Percentiles rank a stretch among this genome's conserved stretches.
These are phyloP conservation scores for Leccinum pallidistipes DNA, from an alignment of 1,284 basidiomycete genomes.

Conservation along the genomic window DNA sequence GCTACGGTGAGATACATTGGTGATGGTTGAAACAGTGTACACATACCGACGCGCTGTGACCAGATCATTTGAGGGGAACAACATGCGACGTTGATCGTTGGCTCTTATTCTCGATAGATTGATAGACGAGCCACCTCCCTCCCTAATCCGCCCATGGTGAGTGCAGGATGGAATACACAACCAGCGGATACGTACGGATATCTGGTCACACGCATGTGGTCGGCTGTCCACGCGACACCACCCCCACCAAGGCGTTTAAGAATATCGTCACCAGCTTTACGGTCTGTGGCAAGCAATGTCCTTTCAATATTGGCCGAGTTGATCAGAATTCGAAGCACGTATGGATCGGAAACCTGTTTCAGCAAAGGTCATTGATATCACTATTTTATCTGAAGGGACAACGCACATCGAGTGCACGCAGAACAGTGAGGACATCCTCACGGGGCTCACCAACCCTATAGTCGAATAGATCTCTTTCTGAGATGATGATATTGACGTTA, in stretches of 20 bases:
- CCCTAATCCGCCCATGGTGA: slow-evolving; percentile 39
- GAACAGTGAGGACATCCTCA: slow-evolving; percentile 63
- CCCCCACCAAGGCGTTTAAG: slow-evolving; percentile 47
- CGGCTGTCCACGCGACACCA: slow-evolving; percentile 60
- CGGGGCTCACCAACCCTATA: slow-evolving; percentile 70
- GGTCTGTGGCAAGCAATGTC: slow-evolving; percentile 62
- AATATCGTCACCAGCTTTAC: slow-evolving; percentile 57
- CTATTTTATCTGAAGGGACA: background rate
- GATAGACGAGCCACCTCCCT: slow-evolving; percentile 58
- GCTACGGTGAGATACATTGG: background rate
- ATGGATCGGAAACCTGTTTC: slow-evolving; percentile 68
- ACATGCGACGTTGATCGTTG: slow-evolving; percentile 45
- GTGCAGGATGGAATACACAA: slow-evolving; percentile 1
- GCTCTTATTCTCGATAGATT: slow-evolving; percentile 37
- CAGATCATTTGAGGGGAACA: slow-evolving; percentile 46
- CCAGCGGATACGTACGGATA: slow-evolving; percentile 50
- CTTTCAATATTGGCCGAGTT: slow-evolving; percentile 75
- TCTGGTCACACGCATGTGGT: slow-evolving; percentile 59
- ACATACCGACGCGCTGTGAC: slow-evolving; percentile 37
- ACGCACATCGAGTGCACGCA: slow-evolving; percentile 81
- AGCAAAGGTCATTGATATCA: slow-evolving; percentile 4
- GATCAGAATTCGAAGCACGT: slow-evolving; percentile 82
- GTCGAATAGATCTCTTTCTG: slow-evolving; percentile 75
- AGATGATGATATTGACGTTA: slow-evolving; percentile 58
- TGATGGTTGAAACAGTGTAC: background rate